A percentile compares a stretch with the other conserved stretches of the same genome.
phyloP scores from a whole-genome alignment of 495 filamentous ascomycete genomes.

The Hamigera avellanea region DNA sequence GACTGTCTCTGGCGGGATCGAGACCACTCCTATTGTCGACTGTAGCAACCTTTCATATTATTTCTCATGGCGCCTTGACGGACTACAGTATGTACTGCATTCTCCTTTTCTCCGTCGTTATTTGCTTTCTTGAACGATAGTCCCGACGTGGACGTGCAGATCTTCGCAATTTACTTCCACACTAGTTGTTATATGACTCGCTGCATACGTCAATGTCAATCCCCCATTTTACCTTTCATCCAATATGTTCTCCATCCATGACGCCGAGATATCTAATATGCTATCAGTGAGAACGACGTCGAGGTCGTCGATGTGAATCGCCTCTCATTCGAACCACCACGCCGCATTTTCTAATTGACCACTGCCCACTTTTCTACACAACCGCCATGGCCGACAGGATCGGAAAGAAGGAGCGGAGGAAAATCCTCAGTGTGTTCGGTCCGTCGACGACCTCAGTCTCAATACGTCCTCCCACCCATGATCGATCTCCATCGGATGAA shows the following conservation, averaged over 20 bases:
- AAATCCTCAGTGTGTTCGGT: conserved; percentile 32
- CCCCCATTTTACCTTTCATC: neutral
- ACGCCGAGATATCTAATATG: neutral
- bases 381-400: conserved; percentile 28
- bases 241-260: neutral
- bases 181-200: neutral
- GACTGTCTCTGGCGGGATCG: too few relatives aligned
- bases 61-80: conserved; percentile 26
- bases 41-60: neutral
- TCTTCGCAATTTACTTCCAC: neutral
- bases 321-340: conserved; percentile 9
- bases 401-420: conserved; percentile 32
- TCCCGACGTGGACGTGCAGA: conserved; percentile 8
- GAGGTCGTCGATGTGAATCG: conserved; percentile 24
- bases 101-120: conserved; percentile 15
- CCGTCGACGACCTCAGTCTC: conserved; percentile 15
- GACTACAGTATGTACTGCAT: conserved; percentile 22
- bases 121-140: conserved; percentile 9
- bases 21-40: too few relatives aligned
- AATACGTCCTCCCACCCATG: conserved; percentile 13
- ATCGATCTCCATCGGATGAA: conserved; percentile 30
- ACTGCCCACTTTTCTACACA: conserved; percentile 3
- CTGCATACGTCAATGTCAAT: too few relatives aligned
- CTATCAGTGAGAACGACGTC: conserved; percentile 19
- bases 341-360: conserved; percentile 2